Evolutionary conservation across 345 rosid genomes (phyloP).

Genomic region (Camelina hispida): DNA sequence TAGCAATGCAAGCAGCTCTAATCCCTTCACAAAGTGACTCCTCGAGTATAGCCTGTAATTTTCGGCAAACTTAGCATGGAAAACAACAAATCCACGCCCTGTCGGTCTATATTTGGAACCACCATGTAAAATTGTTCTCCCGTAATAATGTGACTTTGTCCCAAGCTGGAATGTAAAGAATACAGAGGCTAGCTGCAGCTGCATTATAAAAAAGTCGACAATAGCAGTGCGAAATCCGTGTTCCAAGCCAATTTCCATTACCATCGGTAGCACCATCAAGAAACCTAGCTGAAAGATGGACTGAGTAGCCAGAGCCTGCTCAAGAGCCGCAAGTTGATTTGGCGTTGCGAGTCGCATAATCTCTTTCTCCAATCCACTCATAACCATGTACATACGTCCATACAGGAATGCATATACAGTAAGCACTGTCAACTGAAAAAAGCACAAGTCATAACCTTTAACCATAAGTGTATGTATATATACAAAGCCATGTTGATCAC

Average conservation of each 20-base stretch:
- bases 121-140: constrained; percentile 93
- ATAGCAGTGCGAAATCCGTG: constrained; percentile 91
- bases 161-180: constrained; percentile 99
- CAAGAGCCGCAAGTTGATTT: constrained; percentile 71
- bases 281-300: constrained; percentile 89
- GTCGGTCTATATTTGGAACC: constrained; percentile 86
- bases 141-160: constrained; percentile 85
- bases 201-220: constrained; percentile 88
- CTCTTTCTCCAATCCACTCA: constrained; percentile 88
- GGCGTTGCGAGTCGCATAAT: constrained; percentile 57
- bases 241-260: constrained; percentile 94
- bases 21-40: constrained; percentile 95
- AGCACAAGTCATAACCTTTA: constrained; percentile 25
- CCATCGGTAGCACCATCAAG: constrained; percentile 81
- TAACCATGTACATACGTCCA: constrained; percentile 90
- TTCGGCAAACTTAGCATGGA: constrained; percentile 85
- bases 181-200: constrained; percentile 89
- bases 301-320: constrained; percentile 81
- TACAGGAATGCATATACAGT: constrained; percentile 85
- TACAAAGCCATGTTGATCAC: not conserved
- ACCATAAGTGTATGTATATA: too few relatives aligned
- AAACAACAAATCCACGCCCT: constrained; percentile 90
- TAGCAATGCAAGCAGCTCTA: constrained; percentile 72
- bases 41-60: constrained; percentile 90
- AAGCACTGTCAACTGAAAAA: constrained; percentile 84